Base-by-base conservation (phyloP, 768 basidiomycete species). In the Piloderma croceum region DNA sequence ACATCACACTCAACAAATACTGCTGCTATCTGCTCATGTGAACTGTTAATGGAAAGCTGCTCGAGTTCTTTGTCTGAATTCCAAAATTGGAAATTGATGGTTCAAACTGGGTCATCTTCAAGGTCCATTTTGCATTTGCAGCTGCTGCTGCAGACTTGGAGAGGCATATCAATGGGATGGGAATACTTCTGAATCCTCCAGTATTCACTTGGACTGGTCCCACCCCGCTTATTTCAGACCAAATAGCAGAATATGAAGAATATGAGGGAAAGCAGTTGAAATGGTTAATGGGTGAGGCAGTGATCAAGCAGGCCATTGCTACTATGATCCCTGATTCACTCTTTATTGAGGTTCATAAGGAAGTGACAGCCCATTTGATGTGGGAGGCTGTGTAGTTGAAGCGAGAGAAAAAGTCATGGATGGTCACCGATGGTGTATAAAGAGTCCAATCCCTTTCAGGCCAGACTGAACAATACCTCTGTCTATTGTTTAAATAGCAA, bases 361-460 rank as follows among this genome's bases (percentile, higher is more conserved):
- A 25, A 7, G 4, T 21, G 18, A 35, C 13, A 0, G 49, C 50
- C 2, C 13, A 11, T 11, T 23, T 24, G n/a, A 42, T 57, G 17
- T 63, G 59, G 59, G 24, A 25, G 11, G 47, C 46, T 6, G 18
- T 60, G 3, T 24, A 36, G 13, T 36, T 13, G 4, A 44, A 55
- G 10, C 52, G 51, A 31, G 51, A 62, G 38, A 41, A 36, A 9
- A 53, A 52, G 20, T 47, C 42, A 2, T 35, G 48, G 13, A 52
- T 52, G 41, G n/a, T n/a, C n/a, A n/a, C n/a, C n/a, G n/a, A n/a
- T n/a, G n/a, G n/a, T n/a, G n/a, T n/a, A n/a, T n/a, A n/a, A n/a
- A n/a, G n/a, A n/a, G n/a, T n/a, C n/a, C n/a, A n/a, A n/a, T n/a
- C n/a, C n/a, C n/a, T n/a, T n/a, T n/a, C n/a, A n/a, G n/a, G n/a